Conservation (phyloP, 78 protist species). For the Dictyostelium capitatum region DNA sequence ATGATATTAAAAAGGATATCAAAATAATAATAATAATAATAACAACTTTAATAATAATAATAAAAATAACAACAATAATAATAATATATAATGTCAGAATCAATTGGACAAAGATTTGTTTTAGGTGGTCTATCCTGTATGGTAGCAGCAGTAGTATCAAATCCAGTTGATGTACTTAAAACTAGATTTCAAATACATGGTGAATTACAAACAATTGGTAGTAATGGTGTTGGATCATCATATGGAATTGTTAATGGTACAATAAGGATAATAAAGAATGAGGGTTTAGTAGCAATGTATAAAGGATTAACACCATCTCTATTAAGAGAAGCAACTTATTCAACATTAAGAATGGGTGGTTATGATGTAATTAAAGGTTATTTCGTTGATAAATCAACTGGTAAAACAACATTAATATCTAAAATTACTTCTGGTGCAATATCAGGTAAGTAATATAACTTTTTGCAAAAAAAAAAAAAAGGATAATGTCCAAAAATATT, state of each 20-base stretch:
- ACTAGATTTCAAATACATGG: constrained; percentile 84
- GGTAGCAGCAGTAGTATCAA: constrained; percentile 35
- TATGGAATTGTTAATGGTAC: constrained; percentile 47
- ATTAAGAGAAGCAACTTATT: constrained; percentile 58
- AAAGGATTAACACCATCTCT: constrained; percentile 74
- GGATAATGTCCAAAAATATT: no score
- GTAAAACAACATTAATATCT: neutral
- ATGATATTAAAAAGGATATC: neutral
- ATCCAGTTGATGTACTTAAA: constrained; percentile 81
- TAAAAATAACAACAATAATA: no score
- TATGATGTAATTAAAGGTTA: constrained; percentile 50
- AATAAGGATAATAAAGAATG: constrained; percentile 19
- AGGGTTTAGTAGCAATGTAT: constrained; percentile 57
- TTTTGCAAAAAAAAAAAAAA: no score
- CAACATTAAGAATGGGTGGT: constrained; percentile 76
- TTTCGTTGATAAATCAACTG: constrained; percentile 22
- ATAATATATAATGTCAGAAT: constrained; percentile 1
- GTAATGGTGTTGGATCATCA: neutral
- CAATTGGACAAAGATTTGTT: constrained; percentile 40
- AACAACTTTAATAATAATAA: no score
- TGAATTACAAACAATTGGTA: constrained; percentile 26
- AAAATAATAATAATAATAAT: no score
- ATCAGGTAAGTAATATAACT: neutral
- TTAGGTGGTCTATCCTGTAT: constrained; percentile 27
- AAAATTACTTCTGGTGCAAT: constrained; percentile 66